These are phyloP conservation scores for Paralagenidium karlingii DNA, from an alignment of 352 stramenopile genomes.

Conservation along the genomic window DNA sequence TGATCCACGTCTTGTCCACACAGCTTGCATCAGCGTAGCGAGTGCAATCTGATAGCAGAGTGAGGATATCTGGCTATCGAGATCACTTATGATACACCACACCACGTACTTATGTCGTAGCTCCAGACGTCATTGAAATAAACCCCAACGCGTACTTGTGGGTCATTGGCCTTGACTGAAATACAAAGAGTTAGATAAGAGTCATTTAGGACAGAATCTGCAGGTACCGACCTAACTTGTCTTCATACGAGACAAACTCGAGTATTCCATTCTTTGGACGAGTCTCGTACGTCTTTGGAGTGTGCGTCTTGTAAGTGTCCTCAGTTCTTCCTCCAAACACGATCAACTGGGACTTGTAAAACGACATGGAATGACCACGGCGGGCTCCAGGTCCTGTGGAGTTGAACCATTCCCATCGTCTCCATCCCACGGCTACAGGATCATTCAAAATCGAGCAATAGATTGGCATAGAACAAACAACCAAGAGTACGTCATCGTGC, in stretches of 20 bases:
- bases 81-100: background rate
- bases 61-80: conserved; percentile 1
- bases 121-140: conserved; percentile 96
- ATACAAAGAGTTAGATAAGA: too few relatives aligned
- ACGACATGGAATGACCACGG: conserved; percentile 78
- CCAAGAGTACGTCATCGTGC: background rate
- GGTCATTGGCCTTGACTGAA: conserved; percentile 18
- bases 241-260: conserved; percentile 82
- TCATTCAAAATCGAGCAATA: too few relatives aligned
- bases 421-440: conserved; percentile 27
- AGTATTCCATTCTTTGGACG: conserved; percentile 60
- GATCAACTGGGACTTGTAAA: conserved; percentile 71
- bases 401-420: conserved; percentile 69
- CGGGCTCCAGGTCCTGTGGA: conserved; percentile 51
- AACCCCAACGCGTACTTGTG: conserved; percentile 65
- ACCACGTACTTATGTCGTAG: conserved; percentile 81
- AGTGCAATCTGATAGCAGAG: conserved; percentile 37
- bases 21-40: conserved; percentile 83
- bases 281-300: conserved; percentile 89
- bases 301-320: conserved; percentile 74
- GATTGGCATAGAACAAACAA: background rate
- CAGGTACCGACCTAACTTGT: conserved; percentile 54
- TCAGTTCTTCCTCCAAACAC: conserved; percentile 90
- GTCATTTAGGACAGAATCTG: conserved; percentile 3
- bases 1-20: conserved; percentile 62